These are phyloP conservation scores for Teratosphaeria viscida DNA, from an alignment of 2,329 filamentous ascomycete genomes.

Conservation along the genomic window DNA sequence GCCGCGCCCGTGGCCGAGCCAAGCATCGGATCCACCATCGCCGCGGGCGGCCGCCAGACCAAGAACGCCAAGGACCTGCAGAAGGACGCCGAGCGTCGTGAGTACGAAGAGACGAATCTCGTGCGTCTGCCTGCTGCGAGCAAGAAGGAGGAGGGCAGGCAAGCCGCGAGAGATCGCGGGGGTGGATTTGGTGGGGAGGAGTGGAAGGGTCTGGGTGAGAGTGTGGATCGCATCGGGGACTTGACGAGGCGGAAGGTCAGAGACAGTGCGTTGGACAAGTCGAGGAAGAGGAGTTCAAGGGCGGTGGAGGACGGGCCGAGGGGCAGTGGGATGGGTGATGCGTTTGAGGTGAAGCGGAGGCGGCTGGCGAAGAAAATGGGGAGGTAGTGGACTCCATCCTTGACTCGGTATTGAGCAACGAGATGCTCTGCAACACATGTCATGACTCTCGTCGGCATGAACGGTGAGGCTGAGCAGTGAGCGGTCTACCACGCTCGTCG, in stretches of 20 bases:
- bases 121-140: conserved; percentile 72
- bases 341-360: conserved; percentile 61
- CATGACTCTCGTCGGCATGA: too few species aligned
- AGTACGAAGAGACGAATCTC: conserved; percentile 91
- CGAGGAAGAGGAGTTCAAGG: conserved; percentile 63
- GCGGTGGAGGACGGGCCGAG: conserved; percentile 58
- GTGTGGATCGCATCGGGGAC: conserved; percentile 74
- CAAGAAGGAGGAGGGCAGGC: conserved; percentile 72
- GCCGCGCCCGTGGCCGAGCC: conserved; percentile 71
- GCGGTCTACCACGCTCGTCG: too few species aligned
- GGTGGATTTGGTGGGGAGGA: conserved; percentile 82
- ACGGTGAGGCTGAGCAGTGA: too few species aligned
- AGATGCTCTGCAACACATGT: too few species aligned
- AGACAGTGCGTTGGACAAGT: conserved; percentile 62
- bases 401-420: not conserved
- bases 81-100: conserved; percentile 64
- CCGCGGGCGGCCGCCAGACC: conserved; percentile 61
- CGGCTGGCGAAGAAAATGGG: conserved; percentile 31
- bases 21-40: conserved; percentile 83
- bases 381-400: conserved; percentile 11
- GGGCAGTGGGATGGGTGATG: conserved; percentile 61
- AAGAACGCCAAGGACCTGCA: conserved; percentile 68
- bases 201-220: conserved; percentile 76
- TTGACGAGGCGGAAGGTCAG: conserved; percentile 61
- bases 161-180: conserved; percentile 36